Base-by-base conservation (phyloP, 2,329 filamentous ascomycete genomes). In the Zarea fungicola region DNA sequence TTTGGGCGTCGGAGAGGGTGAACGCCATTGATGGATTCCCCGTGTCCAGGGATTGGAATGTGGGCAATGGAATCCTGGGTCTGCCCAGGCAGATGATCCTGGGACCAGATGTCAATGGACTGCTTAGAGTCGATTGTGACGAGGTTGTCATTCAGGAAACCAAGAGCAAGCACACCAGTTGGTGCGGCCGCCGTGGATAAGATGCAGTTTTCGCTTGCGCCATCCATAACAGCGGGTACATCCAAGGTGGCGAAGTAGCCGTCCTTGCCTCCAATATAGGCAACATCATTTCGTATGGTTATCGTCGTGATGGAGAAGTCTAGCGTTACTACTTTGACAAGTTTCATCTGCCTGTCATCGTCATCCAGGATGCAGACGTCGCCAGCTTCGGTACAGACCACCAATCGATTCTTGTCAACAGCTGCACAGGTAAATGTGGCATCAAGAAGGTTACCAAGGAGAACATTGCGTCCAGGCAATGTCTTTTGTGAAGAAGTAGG, bases 351-450 rank as follows among this genome's bases (percentile, higher is more conserved):
- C 53, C 83, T 84, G 44, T 80, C 82, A 26, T 77, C 79, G 56
- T 95, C 87, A 54, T 96, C 87, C 26, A 96, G 73, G 25, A 95
- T 72, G 65, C 92, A 97, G n/a, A 99, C 74, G 60, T 95, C 86
- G 23, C 93, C 93, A 51, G 82, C 80, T 60, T 96, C 91, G 4
- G 92, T 88, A 68, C 89, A 93, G 35, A 97, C 74, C 34, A 97
- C 78, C 16, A 90, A 85, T 58, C 84, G 86, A 35, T 77, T 78
- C 29, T 87, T 81, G 31, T 86, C 84, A 28, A 96, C 78, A 14
- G 83, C 80, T 5, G 89, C 83, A 54, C 87, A 89, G 16, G 84
- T 89, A 60, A 99, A 97, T 0, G 84, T 92, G 7, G 83, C 83
- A 52, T 97, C 92, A 5, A 91, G 78, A 52, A 99, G 72, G 11